Conservation (phyloP, 108 stramenopile species). For the Nitzschia putrida region DNA sequence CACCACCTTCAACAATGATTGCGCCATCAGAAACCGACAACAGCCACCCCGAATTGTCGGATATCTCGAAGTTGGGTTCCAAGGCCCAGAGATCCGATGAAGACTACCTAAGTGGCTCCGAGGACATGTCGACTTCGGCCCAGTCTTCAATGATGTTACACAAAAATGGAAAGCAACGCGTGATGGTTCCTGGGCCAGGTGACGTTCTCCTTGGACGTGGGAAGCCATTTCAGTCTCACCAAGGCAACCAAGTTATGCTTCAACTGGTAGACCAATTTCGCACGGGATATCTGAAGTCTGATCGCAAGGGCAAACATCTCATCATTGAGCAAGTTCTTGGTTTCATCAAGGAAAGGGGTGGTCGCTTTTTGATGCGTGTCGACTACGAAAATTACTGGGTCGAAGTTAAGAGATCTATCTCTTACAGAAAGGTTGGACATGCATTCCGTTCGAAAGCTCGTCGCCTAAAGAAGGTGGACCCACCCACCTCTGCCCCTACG, state of each 20-base stretch:
- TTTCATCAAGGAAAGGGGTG: conserved; percentile 17
- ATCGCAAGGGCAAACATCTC: conserved; percentile 28
- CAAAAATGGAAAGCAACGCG: neutral
- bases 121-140: neutral
- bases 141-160: neutral
- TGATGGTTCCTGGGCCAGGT: conserved; percentile 1
- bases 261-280: conserved; percentile 21
- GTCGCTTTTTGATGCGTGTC: conserved; percentile 25
- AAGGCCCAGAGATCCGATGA: neutral
- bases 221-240: conserved; percentile 24
- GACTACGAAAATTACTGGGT: conserved; percentile 32
- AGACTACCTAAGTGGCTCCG: neutral
- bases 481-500: neutral
- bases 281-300: conserved; percentile 7
- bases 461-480: conserved; percentile 2
- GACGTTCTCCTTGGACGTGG: conserved; percentile 27
- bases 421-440: conserved; percentile 35
- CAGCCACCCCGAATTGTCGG: conserved; percentile 1
- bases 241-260: conserved; percentile 26
- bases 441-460: conserved; percentile 37
- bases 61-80: neutral
- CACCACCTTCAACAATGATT: neutral
- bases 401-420: conserved; percentile 25
- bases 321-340: conserved; percentile 34
- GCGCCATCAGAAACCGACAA: neutral